phyloP scores from a whole-genome alignment of 768 basidiomycete genomes.

The Sarcodon aspratus region DNA sequence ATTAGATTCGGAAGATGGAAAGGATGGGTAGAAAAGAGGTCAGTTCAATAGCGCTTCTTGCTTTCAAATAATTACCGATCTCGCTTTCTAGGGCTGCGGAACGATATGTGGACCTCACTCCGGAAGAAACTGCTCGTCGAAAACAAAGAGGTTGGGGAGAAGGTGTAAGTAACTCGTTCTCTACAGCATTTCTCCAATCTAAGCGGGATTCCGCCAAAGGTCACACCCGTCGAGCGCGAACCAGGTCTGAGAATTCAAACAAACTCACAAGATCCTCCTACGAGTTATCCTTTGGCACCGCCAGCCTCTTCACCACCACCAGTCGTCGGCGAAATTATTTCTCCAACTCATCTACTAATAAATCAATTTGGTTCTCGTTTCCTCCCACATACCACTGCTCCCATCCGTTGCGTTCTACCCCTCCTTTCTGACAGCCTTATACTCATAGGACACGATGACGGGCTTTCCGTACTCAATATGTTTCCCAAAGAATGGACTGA shows the following conservation, averaged over 20 bases:
- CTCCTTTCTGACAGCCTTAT: slow-evolving; percentile 50
- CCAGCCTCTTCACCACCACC: slow-evolving; percentile 10
- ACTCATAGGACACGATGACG: slow-evolving; percentile 73
- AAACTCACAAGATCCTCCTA: slow-evolving; percentile 10
- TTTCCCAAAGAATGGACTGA: slow-evolving; percentile 65
- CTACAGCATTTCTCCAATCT: slow-evolving; percentile 1
- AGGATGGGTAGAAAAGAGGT: slow-evolving; percentile 87
- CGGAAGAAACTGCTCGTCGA: slow-evolving; percentile 43
- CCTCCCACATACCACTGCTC: slow-evolving; percentile 66
- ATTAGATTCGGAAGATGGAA: slow-evolving; percentile 76
- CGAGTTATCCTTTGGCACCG: slow-evolving; percentile 7
- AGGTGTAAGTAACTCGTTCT: slow-evolving; percentile 17
- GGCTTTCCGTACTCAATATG: slow-evolving; percentile 75
- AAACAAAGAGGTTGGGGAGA: slow-evolving; percentile 65
- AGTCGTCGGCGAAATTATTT: slow-evolving; percentile 34
- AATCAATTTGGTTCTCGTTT: slow-evolving; percentile 81
- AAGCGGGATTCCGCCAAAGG: neutral
- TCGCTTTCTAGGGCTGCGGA: slow-evolving; percentile 59
- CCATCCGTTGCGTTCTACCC: slow-evolving; percentile 68
- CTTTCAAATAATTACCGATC: slow-evolving; percentile 3
- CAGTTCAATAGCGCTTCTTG: slow-evolving; percentile 4
- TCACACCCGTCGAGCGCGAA: neutral
- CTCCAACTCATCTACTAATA: slow-evolving; percentile 54
- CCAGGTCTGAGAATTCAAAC: slow-evolving; percentile 14
- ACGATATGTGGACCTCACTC: slow-evolving; percentile 55